Evolutionary conservation across 225 moss, liverwort and hornwort species (phyloP).

Genomic region (Antitrichia curtipendula): DNA sequence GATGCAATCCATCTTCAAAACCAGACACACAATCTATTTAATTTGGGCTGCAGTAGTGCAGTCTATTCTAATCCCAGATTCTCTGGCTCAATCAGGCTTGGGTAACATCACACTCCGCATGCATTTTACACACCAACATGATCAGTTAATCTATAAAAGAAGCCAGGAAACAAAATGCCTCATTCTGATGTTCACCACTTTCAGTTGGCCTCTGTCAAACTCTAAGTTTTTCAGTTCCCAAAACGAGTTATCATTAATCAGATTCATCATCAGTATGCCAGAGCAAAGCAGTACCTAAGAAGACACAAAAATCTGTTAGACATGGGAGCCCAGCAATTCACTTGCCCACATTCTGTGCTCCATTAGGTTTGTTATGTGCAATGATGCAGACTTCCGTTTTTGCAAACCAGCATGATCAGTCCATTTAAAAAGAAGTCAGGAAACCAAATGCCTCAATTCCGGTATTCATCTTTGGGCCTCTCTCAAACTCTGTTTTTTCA

Average conservation of each 20-base stretch:
- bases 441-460: neutral
- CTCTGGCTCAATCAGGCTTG: neutral
- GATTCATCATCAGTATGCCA: neutral
- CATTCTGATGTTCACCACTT: neutral
- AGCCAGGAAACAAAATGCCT: neutral
- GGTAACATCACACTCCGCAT: neutral
- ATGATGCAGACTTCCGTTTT: neutral
- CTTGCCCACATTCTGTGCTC: neutral
- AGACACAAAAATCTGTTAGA: neutral
- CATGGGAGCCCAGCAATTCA: neutral
- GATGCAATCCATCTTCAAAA: neutral
- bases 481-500: neutral
- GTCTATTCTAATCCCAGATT: no score
- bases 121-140: neutral
- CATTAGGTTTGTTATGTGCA: neutral
- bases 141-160: neutral
- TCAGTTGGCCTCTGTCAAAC: neutral
- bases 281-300: neutral
- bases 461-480: neutral
- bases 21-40: neutral
- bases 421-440: neutral
- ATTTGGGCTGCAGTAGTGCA: no score
- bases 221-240: neutral
- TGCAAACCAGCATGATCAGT: neutral
- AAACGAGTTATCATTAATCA: neutral